Evolutionary conservation across 805 yeast genomes (phyloP).

Genomic region (Teunomyces panamensis): DNA sequence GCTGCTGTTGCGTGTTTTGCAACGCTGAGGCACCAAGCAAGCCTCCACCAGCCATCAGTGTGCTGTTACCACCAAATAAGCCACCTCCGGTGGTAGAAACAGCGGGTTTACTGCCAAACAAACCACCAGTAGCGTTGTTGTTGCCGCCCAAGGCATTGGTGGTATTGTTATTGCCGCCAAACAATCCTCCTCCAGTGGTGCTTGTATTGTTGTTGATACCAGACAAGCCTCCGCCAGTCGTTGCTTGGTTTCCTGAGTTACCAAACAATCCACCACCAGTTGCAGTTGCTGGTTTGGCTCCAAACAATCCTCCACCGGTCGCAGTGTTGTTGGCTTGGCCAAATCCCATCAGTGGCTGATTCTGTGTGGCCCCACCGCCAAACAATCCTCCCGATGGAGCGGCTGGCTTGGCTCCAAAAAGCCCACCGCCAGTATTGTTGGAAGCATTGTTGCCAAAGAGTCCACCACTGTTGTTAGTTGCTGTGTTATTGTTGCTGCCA

Average conservation of each 20-base stretch:
- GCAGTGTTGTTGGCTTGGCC: slow-evolving; percentile 19
- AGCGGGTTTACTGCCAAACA: slow-evolving; percentile 21
- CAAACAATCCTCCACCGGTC: slow-evolving; percentile 20
- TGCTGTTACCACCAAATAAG: slow-evolving; percentile 14
- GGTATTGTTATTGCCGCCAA: slow-evolving; percentile 18
- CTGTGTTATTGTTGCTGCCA: slow-evolving; percentile 7
- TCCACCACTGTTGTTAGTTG: slow-evolving; percentile 6
- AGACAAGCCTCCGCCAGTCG: slow-evolving; percentile 13
- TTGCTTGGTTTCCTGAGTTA: slow-evolving; percentile 11
- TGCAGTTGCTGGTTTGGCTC: slow-evolving; percentile 19
- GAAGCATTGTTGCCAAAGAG: slow-evolving; percentile 8
- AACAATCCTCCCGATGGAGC: slow-evolving; percentile 18
- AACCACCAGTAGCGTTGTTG: slow-evolving; percentile 11
- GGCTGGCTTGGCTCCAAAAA: slow-evolving; percentile 11
- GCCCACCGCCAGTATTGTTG: slow-evolving; percentile 6
- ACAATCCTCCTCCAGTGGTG: slow-evolving; percentile 13
- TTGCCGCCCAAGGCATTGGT: slow-evolving; percentile 7
- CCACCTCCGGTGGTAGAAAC: slow-evolving; percentile 21
- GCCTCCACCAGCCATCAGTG: slow-evolving; percentile 6
- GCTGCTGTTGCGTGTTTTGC: slow-evolving; percentile 24
- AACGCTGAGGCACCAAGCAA: slow-evolving; percentile 11
- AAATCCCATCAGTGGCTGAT: slow-evolving; percentile 15
- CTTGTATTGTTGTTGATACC: slow-evolving; percentile 14
- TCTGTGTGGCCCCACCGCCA: slow-evolving; percentile 37
- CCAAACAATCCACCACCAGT: slow-evolving; percentile 50